Conservation (phyloP, 139 green algal species). For the Edaphochlamys debaryana region DNA sequence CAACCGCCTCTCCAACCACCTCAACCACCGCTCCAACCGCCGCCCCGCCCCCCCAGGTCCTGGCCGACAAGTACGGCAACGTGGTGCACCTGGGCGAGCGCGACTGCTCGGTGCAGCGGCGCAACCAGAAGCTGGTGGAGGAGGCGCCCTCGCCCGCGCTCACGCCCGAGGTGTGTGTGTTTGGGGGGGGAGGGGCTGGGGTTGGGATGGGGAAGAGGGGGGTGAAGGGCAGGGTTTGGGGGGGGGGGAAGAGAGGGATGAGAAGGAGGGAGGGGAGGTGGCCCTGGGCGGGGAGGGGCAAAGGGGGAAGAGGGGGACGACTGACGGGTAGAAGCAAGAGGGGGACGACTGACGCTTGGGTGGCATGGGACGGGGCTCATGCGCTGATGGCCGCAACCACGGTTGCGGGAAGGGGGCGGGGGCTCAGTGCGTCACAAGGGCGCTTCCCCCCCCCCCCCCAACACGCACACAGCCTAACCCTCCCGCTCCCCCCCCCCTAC, state of each 20-base stretch:
- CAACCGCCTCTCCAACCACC: no score
- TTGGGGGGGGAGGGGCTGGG: neutral
- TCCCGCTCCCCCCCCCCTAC: neutral
- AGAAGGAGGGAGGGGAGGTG: neutral
- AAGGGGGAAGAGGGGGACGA: no score
- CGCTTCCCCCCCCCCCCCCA: no score
- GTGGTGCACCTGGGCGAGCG: conserved; percentile 95
- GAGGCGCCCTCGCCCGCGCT: conserved; percentile 92
- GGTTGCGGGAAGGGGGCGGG: no score
- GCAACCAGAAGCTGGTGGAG: conserved; percentile 99
- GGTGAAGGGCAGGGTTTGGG: neutral
- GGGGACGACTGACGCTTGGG: no score
- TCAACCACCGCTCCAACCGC: no score
- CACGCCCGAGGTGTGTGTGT: conserved; percentile 85
- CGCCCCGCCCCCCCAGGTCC: no score
- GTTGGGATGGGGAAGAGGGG: neutral
- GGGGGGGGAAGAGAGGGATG: neutral
- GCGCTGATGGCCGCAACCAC: no score
- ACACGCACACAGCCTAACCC: neutral
- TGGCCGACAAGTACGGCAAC: conserved; percentile 96
- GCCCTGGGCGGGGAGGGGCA: no score
- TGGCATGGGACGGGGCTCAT: no score
- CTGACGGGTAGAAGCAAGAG: no score
- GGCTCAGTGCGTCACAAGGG: no score
- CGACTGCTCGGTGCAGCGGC: conserved; percentile 96